Evolutionary conservation across 805 yeast species (phyloP).

Genomic region (Jamesozyma gamospora): DNA sequence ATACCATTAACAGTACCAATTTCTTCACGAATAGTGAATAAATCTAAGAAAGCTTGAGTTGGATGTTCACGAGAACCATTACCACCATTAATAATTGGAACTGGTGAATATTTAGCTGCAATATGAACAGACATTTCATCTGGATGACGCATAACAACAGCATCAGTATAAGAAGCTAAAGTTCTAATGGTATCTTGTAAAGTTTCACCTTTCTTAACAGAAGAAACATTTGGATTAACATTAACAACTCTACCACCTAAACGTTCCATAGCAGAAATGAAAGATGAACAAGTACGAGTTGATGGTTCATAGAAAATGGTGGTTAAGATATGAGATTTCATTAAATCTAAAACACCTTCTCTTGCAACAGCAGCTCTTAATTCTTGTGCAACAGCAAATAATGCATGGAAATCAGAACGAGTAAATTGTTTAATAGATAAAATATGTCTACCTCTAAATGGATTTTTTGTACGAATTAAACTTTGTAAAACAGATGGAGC

Average conservation of each 20-base stretch:
- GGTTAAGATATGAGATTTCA: slow-evolving; percentile 83
- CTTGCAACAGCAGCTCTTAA: slow-evolving; percentile 95
- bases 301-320: slow-evolving; percentile 98
- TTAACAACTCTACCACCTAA: slow-evolving; percentile 95
- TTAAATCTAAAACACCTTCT: slow-evolving; percentile 83
- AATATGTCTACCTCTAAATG: slow-evolving; percentile 81
- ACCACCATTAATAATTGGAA: slow-evolving; percentile 96
- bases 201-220: slow-evolving; percentile 96
- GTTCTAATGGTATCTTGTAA: slow-evolving; percentile 94
- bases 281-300: slow-evolving; percentile 92
- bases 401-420: slow-evolving; percentile 81
- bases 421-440: slow-evolving; percentile 80
- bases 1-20: slow-evolving; percentile 97
- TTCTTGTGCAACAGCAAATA: slow-evolving; percentile 96
- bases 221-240: slow-evolving; percentile 76
- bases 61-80: slow-evolving; percentile 98
- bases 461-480: slow-evolving; percentile 72
- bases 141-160: slow-evolving; percentile 95
- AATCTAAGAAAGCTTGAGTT: slow-evolving; percentile 93
- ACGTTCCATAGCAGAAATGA: slow-evolving; percentile 99
- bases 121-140: slow-evolving; percentile 81
- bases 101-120: slow-evolving; percentile 94
- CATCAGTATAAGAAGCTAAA: slow-evolving; percentile 91
- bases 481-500: slow-evolving; percentile 74
- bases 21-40: slow-evolving; percentile 98